Evolutionary conservation across 2,329 filamentous ascomycete species (phyloP), one percentile per base, ranked within the genome.

Genomic region (Fusarium tjaetaba): DNA sequence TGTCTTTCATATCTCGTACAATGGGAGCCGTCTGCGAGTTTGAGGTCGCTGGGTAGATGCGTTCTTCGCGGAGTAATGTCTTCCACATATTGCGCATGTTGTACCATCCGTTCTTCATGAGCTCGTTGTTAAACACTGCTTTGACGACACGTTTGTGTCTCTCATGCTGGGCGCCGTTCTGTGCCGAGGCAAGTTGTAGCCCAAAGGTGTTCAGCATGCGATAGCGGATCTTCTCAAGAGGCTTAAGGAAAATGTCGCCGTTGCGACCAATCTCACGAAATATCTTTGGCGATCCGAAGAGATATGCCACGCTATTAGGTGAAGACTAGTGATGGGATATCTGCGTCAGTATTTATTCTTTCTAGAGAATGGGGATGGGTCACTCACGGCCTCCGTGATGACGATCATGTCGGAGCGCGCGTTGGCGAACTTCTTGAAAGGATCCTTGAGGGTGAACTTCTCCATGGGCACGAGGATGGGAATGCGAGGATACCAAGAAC

Each of bases 201-300:
- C 46, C 46, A n/a, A 49, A 49, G 5, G 46, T 49, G 4, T 49
- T 49, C 11, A 49, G 15, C 46, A 49, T 49, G 11, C 28, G 46
- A 32, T 49, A 49, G 46, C 46, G 46, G 15, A 49, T 49, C 28
- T 49, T 49, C 46, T 49, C 46, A 32, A 49, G 46, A n/a, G 46
- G 46, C 28, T 49, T 49, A 28, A 49, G 46, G 11, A 49, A 49
- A 4, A 49, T 49, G 7, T 49, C 28, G 7, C 46, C 46, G 28
- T 49, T 49, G 4, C 46, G 46, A 8, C 46, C 46, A 8, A 49
- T 49, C 9, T 49, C 46, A 2, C 46, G 46, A 14, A 49, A 49
- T 15, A 49, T 49, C 28, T 49, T 49, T n/a, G 46, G 46, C 22
- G 46, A 49, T 3, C 46, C 46, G 7, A 49, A 49, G 11, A 49